phyloP scores from a whole-genome alignment of 331 rosid species.

The Rhamnella rubrinervis region DNA sequence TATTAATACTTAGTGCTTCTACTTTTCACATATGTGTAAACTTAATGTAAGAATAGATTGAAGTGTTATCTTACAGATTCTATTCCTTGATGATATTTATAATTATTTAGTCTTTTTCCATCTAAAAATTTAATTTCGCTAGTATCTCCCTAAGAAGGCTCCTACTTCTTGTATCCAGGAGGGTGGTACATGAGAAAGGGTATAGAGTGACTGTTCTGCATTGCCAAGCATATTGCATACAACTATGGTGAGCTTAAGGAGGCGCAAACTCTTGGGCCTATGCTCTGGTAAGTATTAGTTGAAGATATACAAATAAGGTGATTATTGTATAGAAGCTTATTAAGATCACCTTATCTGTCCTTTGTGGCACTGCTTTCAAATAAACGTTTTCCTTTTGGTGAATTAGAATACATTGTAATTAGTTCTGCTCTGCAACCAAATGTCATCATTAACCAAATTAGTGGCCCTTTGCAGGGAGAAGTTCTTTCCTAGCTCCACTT shows the following conservation, averaged over 20 bases:
- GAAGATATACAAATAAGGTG: conserved; percentile 6
- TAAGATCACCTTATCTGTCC: not conserved
- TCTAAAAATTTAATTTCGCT: conserved; percentile 16
- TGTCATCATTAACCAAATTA: conserved; percentile 18
- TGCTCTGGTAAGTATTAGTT: conserved; percentile 63
- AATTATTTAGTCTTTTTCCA: not conserved
- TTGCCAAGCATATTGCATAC: conserved; percentile 27
- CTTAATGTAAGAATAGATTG: not conserved
- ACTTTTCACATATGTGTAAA: not conserved
- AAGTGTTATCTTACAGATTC: conserved; percentile 6
- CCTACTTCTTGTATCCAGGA: conserved; percentile 19
- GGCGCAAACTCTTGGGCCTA: conserved; percentile 91
- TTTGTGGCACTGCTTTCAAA: not conserved
- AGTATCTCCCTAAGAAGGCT: conserved; percentile 17
- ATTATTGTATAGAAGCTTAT: not conserved
- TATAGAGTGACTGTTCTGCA: conserved; percentile 14
- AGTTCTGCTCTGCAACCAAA: conserved; percentile 2
- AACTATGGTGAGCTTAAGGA: conserved; percentile 94
- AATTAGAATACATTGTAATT: conserved; percentile 9
- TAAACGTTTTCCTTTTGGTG: not conserved
- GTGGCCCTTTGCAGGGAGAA: conserved; percentile 50
- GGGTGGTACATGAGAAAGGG: conserved; percentile 18
- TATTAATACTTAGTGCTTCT: not conserved
- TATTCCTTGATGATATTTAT: conserved; percentile 12
- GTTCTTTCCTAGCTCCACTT: conserved; percentile 54